A percentile compares a stretch with the other conserved stretches of the same genome.
These are phyloP conservation scores for Pleurotus giganteus DNA, from an alignment of 768 basidiomycete species.

Conservation along the genomic window DNA sequence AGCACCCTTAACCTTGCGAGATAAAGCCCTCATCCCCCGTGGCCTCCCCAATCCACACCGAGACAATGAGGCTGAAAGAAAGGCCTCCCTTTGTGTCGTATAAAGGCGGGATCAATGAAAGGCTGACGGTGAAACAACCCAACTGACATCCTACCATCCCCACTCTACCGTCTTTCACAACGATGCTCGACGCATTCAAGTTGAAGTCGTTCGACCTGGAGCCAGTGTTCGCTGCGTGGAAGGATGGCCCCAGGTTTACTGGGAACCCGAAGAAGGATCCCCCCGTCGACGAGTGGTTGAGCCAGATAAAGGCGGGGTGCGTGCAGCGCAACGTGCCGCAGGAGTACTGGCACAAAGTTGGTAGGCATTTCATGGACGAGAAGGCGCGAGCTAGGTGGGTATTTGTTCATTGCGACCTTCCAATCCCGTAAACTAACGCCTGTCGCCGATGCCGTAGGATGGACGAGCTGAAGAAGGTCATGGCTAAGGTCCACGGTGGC, in stretches of 20 bases:
- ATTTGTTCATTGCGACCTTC: neutral
- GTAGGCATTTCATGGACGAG: conserved; percentile 70
- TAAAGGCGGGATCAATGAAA: neutral
- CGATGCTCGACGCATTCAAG: conserved; percentile 75
- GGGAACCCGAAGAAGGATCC: conserved; percentile 70
- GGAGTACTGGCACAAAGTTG: conserved; percentile 83
- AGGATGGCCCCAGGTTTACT: conserved; percentile 60
- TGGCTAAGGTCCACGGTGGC: conserved; percentile 72
- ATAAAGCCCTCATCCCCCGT: conserved; percentile 2
- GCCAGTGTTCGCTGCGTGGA: conserved; percentile 65
- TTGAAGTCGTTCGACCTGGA: conserved; percentile 75
- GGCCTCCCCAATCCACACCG: neutral
- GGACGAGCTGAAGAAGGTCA: conserved; percentile 68
- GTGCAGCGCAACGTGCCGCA: conserved; percentile 67
- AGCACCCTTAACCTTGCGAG: conserved; percentile 7
- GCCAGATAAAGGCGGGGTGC: conserved; percentile 71
- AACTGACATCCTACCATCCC: neutral
- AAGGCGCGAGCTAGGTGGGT: conserved; percentile 59
- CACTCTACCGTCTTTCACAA: conserved; percentile 9
- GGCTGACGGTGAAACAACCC: neutral
- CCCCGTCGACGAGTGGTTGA: conserved; percentile 72
- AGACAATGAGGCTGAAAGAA: conserved; percentile 9
- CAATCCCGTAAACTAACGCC: neutral
- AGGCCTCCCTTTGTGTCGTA: conserved; percentile 1
- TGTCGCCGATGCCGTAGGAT: conserved; percentile 32